Base-by-base conservation (phyloP, 306 rosid species). In the Cucumis cinereus region DNA sequence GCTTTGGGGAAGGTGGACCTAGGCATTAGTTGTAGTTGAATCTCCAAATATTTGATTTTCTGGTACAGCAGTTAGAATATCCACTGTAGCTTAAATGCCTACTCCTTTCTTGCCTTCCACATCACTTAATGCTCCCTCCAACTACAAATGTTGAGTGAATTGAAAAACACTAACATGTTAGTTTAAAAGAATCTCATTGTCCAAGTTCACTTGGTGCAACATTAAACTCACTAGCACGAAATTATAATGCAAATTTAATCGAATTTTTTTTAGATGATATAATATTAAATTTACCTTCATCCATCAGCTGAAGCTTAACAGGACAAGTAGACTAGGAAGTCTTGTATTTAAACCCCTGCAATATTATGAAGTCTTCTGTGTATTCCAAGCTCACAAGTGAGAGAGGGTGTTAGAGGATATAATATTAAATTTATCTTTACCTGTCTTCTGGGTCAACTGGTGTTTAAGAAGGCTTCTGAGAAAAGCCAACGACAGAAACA, bases 21-120 rank as follows among this genome's bases (percentile, higher is more conserved):
- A 15, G 22, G 67, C 10, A 7, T 26, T 14, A 26, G 70, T 63
- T 63, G 70, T 17, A 63, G 47, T 35, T 63, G 47, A 16, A 33
- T 63, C 70, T 63, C 16, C 45, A 63, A 63, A 63, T 62, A 33
- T 63, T 63, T 63, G 70, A 33, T 63, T 8, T 63, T 63, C 45
- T 63, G 47, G 70, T 63, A 17, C 20, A 66, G 72, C 19, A 66
- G 73, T 30, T 66, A 10, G 17, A 26, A 38, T 67, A 12, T 67
- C 73, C 53, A 69, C 38, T 69, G 74, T 69, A 69, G 74, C 74
- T 41, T 69, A 45, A 41, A 69, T 69, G 35, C 35, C 35, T 30
- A 19, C 54, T n/a, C 10, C 3, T 67, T 67, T 13, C 74, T 45
- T 69, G 56, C 19, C 74, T 69, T 69, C 40, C 38, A 45, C 57